Evolutionary conservation across 768 basidiomycete genomes (phyloP).

Genomic region (Punctularia strigosozonata): DNA sequence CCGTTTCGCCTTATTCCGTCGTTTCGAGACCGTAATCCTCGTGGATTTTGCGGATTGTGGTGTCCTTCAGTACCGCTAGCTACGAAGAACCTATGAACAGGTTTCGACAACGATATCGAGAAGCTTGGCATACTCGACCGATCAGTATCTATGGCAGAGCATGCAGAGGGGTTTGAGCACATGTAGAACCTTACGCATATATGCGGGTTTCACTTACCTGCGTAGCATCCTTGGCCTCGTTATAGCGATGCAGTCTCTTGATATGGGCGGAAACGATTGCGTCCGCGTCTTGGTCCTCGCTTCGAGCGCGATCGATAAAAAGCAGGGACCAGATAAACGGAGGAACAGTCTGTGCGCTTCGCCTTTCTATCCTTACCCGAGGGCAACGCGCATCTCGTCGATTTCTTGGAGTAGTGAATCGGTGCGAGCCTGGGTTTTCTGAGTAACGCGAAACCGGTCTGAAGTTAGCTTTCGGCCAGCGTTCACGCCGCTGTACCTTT

Average conservation of each 20-base stretch:
- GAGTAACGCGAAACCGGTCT: background rate
- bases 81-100: slow-evolving; percentile 18
- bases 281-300: slow-evolving; percentile 37
- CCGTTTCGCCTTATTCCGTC: no score
- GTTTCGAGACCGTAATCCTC: slow-evolving; percentile 62
- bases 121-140: slow-evolving; percentile 43
- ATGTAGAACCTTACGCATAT: background rate
- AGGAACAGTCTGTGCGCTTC: background rate
- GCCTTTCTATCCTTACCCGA: background rate
- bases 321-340: background rate
- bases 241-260: slow-evolving; percentile 61
- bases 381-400: background rate
- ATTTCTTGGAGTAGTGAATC: background rate
- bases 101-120: background rate
- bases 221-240: slow-evolving; percentile 74
- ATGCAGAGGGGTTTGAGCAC: background rate
- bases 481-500: no score
- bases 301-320: slow-evolving; percentile 7
- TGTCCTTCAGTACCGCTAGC: slow-evolving; percentile 63
- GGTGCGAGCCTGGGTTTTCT: background rate
- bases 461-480: no score
- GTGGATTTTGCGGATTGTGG: slow-evolving; percentile 65
- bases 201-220: slow-evolving; percentile 43
- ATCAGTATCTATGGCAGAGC: slow-evolving; percentile 48
- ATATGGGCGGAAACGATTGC: slow-evolving; percentile 57